A percentile compares a stretch with the other conserved stretches of the same genome.
Conservation (phyloP, 495 filamentous ascomycete genomes). For the Hypoxylon fuscum region DNA sequence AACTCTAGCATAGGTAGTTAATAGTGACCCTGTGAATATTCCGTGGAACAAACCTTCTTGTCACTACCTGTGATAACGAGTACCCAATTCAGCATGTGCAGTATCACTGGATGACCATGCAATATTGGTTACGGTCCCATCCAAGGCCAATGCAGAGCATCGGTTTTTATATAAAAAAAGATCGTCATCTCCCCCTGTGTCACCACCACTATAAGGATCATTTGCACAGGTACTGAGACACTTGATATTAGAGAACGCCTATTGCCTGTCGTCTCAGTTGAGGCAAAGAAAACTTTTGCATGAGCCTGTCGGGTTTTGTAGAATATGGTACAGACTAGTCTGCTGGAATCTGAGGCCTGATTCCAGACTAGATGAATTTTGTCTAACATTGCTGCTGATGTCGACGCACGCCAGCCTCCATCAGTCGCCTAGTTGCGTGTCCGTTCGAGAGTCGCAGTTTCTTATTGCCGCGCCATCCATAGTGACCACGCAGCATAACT, state of each 20-base stretch:
- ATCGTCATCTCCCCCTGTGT: too few relatives aligned
- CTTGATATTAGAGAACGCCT: constrained; percentile 13
- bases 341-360: constrained; percentile 11
- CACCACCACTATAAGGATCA: too few relatives aligned
- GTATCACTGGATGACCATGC: too few relatives aligned
- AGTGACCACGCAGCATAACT: constrained; percentile 3
- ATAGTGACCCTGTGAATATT: too few relatives aligned
- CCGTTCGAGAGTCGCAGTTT: constrained; percentile 25
- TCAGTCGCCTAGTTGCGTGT: constrained; percentile 7
- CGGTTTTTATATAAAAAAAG: too few relatives aligned
- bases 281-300: constrained; percentile 27
- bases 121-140: too few relatives aligned
- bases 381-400: constrained; percentile 22
- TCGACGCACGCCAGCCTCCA: constrained; percentile 3
- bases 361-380: constrained; percentile 13
- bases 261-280: constrained; percentile 20
- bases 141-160: too few relatives aligned
- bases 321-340: constrained; percentile 36
- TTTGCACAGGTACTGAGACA: too few relatives aligned
- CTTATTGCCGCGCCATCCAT: constrained; percentile 36
- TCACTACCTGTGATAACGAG: too few relatives aligned
- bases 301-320: constrained; percentile 31
- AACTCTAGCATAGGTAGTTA: constrained; percentile 4
- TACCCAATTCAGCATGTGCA: too few relatives aligned
- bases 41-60: too few relatives aligned